Evolutionary conservation across 1,284 basidiomycete species (phyloP).

Genomic region (Meripilus lineatus): DNA sequence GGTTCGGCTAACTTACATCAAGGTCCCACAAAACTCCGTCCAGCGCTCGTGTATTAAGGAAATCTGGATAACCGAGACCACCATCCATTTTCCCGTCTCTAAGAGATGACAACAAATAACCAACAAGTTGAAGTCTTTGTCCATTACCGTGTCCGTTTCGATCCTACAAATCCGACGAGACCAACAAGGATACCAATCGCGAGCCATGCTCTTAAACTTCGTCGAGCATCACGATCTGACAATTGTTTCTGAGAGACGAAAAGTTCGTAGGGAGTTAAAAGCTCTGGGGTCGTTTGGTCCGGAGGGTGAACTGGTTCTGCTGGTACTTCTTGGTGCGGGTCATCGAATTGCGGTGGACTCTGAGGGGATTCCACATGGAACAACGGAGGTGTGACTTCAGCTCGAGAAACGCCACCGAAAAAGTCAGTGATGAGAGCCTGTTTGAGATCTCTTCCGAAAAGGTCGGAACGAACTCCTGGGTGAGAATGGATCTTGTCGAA

Average conservation of each 20-base stretch:
- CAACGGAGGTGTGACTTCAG: conserved; percentile 46
- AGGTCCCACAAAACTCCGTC: too few species aligned
- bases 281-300: not conserved
- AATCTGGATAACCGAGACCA: too few species aligned
- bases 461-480: conserved; percentile 82
- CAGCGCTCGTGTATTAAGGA: too few species aligned
- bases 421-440: conserved; percentile 90
- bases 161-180: conserved; percentile 33
- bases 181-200: conserved; percentile 29
- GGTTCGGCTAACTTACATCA: too few species aligned
- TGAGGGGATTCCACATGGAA: too few species aligned
- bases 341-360: not conserved
- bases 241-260: not conserved
- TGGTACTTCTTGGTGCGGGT: not conserved
- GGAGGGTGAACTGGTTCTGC: not conserved
- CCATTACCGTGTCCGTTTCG: too few species aligned
- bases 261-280: conserved; percentile 7
- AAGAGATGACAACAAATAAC: too few species aligned
- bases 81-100: too few species aligned
- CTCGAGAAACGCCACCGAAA: conserved; percentile 88
- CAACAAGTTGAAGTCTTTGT: too few species aligned
- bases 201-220: conserved; percentile 31
- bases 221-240: not conserved
- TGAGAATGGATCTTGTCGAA: conserved; percentile 74
- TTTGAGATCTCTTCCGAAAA: conserved; percentile 69